These are phyloP conservation scores for Cantharellus anzutake DNA, from an alignment of 768 basidiomycete genomes.

Conservation along the genomic window DNA sequence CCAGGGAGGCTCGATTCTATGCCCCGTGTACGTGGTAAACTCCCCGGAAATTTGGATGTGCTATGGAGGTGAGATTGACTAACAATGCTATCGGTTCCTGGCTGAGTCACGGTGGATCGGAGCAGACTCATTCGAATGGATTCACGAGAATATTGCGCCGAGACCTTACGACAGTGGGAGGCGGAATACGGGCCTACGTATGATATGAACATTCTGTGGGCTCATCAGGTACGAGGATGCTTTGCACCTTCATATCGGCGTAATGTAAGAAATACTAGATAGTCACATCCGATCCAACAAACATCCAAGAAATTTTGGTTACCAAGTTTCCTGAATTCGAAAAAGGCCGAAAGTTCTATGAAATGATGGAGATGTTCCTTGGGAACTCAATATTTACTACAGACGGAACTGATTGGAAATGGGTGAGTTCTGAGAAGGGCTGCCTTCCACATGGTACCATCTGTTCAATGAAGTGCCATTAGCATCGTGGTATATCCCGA, in stretches of 20 bases:
- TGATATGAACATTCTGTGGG: constrained; percentile 50
- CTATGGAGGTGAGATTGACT: constrained; percentile 20
- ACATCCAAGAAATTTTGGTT: constrained; percentile 41
- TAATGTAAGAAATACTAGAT: not conserved
- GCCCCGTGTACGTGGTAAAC: constrained; percentile 42
- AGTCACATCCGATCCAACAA: constrained; percentile 19
- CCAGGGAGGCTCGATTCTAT: constrained; percentile 15
- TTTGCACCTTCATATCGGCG: not conserved
- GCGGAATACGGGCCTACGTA: constrained; percentile 54
- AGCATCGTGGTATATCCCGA: constrained; percentile 49
- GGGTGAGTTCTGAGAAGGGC: not conserved
- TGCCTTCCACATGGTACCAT: not conserved
- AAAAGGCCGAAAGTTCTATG: constrained; percentile 28
- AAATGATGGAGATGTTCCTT: constrained; percentile 17
- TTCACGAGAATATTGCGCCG: constrained; percentile 39
- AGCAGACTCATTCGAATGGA: constrained; percentile 30
- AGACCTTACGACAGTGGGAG: constrained; percentile 46
- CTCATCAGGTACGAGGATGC: constrained; percentile 32
- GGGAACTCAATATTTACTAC: constrained; percentile 63
- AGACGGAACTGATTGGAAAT: constrained; percentile 33
- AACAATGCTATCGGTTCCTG: too few relatives aligned
- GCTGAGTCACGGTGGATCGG: too few relatives aligned
- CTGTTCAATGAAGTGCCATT: not conserved
- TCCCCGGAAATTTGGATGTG: constrained; percentile 61
- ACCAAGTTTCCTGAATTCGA: constrained; percentile 51